Evolutionary conservation across 2,329 filamentous ascomycete species (phyloP).

Genomic region (Pseudogymnoascus sp.): DNA sequence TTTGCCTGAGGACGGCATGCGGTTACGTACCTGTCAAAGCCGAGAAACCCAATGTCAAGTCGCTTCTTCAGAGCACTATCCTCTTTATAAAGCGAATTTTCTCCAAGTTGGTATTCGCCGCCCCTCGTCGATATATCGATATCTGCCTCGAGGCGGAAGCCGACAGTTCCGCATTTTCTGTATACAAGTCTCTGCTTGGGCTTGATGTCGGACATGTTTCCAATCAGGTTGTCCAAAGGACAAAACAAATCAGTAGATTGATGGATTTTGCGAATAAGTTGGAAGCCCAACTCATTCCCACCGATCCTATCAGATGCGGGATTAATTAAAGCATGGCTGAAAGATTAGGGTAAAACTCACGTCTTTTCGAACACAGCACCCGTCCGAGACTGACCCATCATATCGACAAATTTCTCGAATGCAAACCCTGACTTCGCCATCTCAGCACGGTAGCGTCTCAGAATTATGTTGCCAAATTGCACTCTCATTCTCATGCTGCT

Average conservation of each 20-base stretch:
- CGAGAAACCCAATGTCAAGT: slow-evolving; percentile 7
- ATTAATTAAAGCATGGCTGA: not conserved
- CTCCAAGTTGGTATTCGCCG: slow-evolving; percentile 10
- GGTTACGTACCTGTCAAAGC: slow-evolving; percentile 5
- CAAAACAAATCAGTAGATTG: slow-evolving; percentile 1
- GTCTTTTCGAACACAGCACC: slow-evolving; percentile 24
- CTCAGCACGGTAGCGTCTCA: slow-evolving; percentile 20
- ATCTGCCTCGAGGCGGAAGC: slow-evolving; percentile 14
- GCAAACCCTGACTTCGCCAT: slow-evolving; percentile 18
- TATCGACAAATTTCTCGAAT: slow-evolving; percentile 23
- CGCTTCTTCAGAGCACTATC: slow-evolving; percentile 6
- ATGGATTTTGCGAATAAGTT: slow-evolving; percentile 1
- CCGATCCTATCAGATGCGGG: slow-evolving; percentile 7
- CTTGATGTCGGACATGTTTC: not conserved
- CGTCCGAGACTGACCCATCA: slow-evolving; percentile 24
- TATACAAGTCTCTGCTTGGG: slow-evolving; percentile 12
- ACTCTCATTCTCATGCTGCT: slow-evolving; percentile 30
- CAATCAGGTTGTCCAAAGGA: slow-evolving; percentile 8
- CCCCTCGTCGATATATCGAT: slow-evolving; percentile 10
- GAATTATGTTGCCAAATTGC: slow-evolving; percentile 26
- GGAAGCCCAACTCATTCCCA: not conserved
- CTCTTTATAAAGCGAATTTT: slow-evolving; percentile 5
- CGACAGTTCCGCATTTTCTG: not conserved
- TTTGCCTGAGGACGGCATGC: not conserved
- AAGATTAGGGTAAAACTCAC: slow-evolving; percentile 22